Evolutionary conservation across 768 basidiomycete genomes (phyloP), one percentile per base, ranked within the genome.

Genomic region (Kwoniella sp.): DNA sequence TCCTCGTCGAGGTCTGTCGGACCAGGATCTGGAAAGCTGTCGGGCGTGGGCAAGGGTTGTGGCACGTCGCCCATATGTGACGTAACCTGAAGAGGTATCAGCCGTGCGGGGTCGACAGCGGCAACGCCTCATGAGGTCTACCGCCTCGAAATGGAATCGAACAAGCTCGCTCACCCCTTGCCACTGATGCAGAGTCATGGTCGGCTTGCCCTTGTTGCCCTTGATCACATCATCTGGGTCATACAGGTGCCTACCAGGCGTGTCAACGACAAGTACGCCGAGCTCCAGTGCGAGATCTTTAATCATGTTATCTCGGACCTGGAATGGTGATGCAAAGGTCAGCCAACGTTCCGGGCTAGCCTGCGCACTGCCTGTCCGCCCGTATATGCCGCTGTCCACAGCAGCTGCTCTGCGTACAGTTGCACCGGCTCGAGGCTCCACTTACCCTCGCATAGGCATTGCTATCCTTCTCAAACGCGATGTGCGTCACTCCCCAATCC

Each of bases 401-500:
- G n/a, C n/a, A n/a, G n/a, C n/a, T n/a, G n/a, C n/a, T n/a, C n/a
- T n/a, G n/a, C n/a, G n/a, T n/a, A n/a, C n/a, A n/a, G n/a, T n/a
- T n/a, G n/a, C n/a, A n/a, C n/a, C n/a, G n/a, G n/a, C n/a, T n/a
- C n/a, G n/a, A n/a, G n/a, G n/a, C 11, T 5, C 12, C 15, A 23
- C 45, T 46, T 14, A 49, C 49, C 38, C 56, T 56, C 1, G 73
- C 60, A 58, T 76, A 76, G 9, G 61, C 62, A 57, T 76, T 69
- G 20, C 44, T 44, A 59, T 70, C 71, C 53, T 71, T 71, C 46
- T 73, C 71, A 47, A 56, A 73, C 3, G 69, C 66, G 17, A 77
- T 39, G 60, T 77, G 74, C 5, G 75, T 76, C 15, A 77, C 70
- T 14, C 71, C 70, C 75, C 76, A 77, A 15, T 65, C 57, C 32